phyloP scores from a whole-genome alignment of 371 early-diverging fungal species.

The Actinomortierella ambigua region DNA sequence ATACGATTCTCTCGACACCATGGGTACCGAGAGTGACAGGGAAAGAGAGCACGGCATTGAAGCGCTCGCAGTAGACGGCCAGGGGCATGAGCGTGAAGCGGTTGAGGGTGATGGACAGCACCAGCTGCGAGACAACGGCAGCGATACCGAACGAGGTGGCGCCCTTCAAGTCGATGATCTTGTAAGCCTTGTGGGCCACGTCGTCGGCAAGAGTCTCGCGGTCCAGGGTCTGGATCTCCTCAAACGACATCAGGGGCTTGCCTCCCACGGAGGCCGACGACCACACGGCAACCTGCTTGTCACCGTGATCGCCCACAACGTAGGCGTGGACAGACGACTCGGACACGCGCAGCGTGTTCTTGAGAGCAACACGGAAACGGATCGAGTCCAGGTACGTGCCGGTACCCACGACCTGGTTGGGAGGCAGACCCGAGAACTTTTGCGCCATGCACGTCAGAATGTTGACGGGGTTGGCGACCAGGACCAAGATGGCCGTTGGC shows the following conservation, averaged over 20 bases:
- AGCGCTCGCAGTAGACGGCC: constrained; percentile 64
- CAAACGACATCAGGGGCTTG: constrained; percentile 68
- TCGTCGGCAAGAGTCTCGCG: constrained; percentile 54
- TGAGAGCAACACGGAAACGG: constrained; percentile 71
- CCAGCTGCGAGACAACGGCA: constrained; percentile 75
- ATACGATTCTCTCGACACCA: constrained; percentile 72
- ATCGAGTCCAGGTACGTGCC: constrained; percentile 86
- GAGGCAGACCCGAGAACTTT: constrained; percentile 77
- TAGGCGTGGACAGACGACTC: constrained; percentile 80
- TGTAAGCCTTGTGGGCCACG: constrained; percentile 78
- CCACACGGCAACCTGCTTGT: constrained; percentile 87
- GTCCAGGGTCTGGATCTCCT: constrained; percentile 62
- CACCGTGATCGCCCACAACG: constrained; percentile 90
- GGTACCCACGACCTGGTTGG: constrained; percentile 81
- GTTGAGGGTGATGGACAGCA: constrained; percentile 71
- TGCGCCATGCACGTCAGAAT: constrained; percentile 84
- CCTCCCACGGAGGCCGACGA: constrained; percentile 76
- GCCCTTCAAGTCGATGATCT: constrained; percentile 86
- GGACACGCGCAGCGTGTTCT: constrained; percentile 65
- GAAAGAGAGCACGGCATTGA: constrained; percentile 69
- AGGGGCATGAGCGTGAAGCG: constrained; percentile 67
- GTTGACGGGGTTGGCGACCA: constrained; percentile 89
- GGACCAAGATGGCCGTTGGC: constrained; percentile 66
- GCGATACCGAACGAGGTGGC: constrained; percentile 90
- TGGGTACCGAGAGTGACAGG: constrained; percentile 74